Conservation (phyloP, 805 yeast genomes). For the Ogataea pilisensis region DNA sequence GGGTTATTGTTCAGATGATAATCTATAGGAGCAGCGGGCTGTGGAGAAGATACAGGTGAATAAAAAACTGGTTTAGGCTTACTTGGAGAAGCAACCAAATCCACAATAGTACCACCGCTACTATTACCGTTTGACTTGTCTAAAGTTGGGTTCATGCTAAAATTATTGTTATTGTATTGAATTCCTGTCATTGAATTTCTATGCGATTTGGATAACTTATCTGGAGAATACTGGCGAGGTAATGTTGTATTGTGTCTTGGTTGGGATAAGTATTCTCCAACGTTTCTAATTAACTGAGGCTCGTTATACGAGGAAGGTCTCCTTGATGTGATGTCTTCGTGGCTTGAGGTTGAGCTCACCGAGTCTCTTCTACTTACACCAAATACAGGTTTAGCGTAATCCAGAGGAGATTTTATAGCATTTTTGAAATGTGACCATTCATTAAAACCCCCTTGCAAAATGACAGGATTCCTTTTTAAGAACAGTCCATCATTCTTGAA, state of each 20-base stretch:
- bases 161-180: too few relatives aligned
- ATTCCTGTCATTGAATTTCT: neutral
- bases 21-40: slow-evolving; percentile 1
- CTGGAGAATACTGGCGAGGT: slow-evolving; percentile 14
- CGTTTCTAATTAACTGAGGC: slow-evolving; percentile 16
- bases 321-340: slow-evolving; percentile 12
- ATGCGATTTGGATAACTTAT: neutral
- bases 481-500: slow-evolving; percentile 34
- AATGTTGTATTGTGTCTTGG: slow-evolving; percentile 8
- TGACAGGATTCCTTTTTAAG: slow-evolving; percentile 38
- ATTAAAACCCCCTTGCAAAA: slow-evolving; percentile 56
- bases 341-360: slow-evolving; percentile 7
- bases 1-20: neutral
- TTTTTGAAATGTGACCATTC: slow-evolving; percentile 47
- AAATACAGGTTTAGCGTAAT: slow-evolving; percentile 17
- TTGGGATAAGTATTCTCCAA: slow-evolving; percentile 18
- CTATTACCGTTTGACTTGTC: too few relatives aligned
- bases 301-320: slow-evolving; percentile 14
- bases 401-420: slow-evolving; percentile 18
- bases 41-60: slow-evolving; percentile 14
- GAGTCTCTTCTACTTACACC: slow-evolving; percentile 13
- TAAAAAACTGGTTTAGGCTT: slow-evolving; percentile 20
- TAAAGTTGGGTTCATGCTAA: too few relatives aligned
- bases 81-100: slow-evolving; percentile 7
- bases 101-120: too few relatives aligned